phyloP scores from a whole-genome alignment of 495 filamentous ascomycete species.

The Apiosordaria backusii region DNA sequence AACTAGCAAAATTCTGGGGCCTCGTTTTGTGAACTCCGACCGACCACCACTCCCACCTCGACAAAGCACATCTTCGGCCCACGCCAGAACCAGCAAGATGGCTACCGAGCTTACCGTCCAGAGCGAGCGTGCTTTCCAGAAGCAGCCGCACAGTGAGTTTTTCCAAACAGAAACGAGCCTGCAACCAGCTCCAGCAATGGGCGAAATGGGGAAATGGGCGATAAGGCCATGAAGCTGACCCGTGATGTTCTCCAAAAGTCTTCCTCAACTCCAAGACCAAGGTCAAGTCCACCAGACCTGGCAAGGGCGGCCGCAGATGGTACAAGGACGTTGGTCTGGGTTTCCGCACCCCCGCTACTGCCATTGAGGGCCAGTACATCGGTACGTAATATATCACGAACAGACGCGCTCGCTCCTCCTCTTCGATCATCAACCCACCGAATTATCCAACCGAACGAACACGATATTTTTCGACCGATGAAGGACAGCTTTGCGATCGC shows the following conservation, averaged over 20 bases:
- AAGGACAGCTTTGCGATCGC: background rate
- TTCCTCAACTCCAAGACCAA: slow-evolving; percentile 93
- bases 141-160: slow-evolving; percentile 83
- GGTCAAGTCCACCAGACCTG: slow-evolving; percentile 75
- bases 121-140: slow-evolving; percentile 97
- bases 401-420: background rate
- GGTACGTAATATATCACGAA: slow-evolving; percentile 61
- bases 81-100: slow-evolving; percentile 68
- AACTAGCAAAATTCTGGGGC: slow-evolving; percentile 30
- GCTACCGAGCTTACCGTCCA: slow-evolving; percentile 97
- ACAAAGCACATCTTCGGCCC: slow-evolving; percentile 31
- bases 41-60: slow-evolving; percentile 18
- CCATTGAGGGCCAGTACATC: slow-evolving; percentile 98
- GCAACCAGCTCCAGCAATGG: background rate
- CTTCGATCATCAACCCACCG: background rate
- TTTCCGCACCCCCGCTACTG: slow-evolving; percentile 94
- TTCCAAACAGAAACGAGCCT: slow-evolving; percentile 4
- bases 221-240: slow-evolving; percentile 19
- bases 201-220: slow-evolving; percentile 7
- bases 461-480: slow-evolving; percentile 6
- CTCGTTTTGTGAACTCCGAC: slow-evolving; percentile 19
- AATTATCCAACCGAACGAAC: slow-evolving; percentile 8
- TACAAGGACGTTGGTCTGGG: slow-evolving; percentile 99
- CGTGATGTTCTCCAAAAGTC: slow-evolving; percentile 42
- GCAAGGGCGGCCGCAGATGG: slow-evolving; percentile 89